Evolutionary conservation across 352 stramenopile genomes (phyloP).

Genomic region (Bremia lactucae): DNA sequence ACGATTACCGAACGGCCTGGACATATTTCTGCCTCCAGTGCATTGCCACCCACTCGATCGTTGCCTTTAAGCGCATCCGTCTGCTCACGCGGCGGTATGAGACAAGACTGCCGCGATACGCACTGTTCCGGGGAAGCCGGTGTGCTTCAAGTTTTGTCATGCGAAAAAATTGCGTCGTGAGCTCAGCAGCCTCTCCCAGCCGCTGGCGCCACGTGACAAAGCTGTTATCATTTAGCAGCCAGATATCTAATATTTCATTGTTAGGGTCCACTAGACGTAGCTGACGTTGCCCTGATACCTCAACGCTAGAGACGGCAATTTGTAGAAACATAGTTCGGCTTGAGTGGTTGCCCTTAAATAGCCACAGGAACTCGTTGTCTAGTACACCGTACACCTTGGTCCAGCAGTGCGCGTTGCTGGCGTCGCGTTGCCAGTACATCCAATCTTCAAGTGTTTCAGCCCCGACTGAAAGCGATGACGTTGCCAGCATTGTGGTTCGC

Average conservation of each 20-base stretch:
- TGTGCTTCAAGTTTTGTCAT: slow-evolving; percentile 41
- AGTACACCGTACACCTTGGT: slow-evolving; percentile 74
- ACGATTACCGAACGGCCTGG: slow-evolving; percentile 5
- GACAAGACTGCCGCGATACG: slow-evolving; percentile 61
- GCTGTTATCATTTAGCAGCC: slow-evolving; percentile 39
- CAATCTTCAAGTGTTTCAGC: slow-evolving; percentile 50
- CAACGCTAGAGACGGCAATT: slow-evolving; percentile 62
- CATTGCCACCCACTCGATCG: slow-evolving; percentile 27
- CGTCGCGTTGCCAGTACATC: slow-evolving; percentile 81
- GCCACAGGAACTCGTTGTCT: slow-evolving; percentile 73
- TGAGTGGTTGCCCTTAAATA: slow-evolving; percentile 60
- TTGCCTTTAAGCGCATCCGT: slow-evolving; percentile 34
- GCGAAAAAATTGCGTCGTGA: slow-evolving; percentile 61
- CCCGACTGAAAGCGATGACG: slow-evolving; percentile 19
- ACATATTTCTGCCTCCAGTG: slow-evolving; percentile 32
- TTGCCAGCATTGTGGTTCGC: slow-evolving; percentile 36
- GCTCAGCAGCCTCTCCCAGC: slow-evolving; percentile 44
- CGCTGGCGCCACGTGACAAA: slow-evolving; percentile 42
- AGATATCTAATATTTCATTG: slow-evolving; percentile 67
- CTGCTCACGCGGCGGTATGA: slow-evolving; percentile 44
- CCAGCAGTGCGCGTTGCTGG: slow-evolving; percentile 54
- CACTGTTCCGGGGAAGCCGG: slow-evolving; percentile 43
- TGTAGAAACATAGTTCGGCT: slow-evolving; percentile 53
- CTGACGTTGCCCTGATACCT: slow-evolving; percentile 51
- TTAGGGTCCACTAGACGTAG: slow-evolving; percentile 65